Conservation (phyloP, 139 green algal species). For the Micractinium conductrix region DNA sequence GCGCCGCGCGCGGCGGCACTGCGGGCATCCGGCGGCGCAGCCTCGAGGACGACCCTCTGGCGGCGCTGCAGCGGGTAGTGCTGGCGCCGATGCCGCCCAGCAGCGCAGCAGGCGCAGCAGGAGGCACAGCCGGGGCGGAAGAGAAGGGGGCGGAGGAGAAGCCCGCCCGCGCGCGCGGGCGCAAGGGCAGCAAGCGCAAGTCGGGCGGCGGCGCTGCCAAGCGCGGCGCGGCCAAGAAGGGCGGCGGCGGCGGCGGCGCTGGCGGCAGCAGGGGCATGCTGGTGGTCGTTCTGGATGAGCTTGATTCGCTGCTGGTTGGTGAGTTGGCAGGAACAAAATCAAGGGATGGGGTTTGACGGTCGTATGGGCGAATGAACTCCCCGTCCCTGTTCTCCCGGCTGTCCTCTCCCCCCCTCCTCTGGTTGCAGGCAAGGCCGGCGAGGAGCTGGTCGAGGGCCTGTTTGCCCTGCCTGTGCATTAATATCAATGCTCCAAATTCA, state of each 20-base stretch:
- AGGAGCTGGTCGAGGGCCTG: slow-evolving; percentile 41
- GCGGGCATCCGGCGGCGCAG: not conserved
- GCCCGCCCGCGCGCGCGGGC: not conserved
- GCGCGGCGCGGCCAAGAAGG: no score
- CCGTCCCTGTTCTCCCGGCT: no score
- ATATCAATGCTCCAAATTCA: no score
- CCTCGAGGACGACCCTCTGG: not conserved
- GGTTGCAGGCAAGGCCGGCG: not conserved
- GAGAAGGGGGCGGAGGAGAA: not conserved
- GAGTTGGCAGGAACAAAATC: no score
- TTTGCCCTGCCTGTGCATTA: no score
- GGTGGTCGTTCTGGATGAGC: slow-evolving; percentile 67
- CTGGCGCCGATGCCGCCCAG: slow-evolving; percentile 3
- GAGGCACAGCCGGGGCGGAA: not conserved
- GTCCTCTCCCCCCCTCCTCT: not conserved
- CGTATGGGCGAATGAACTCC: no score
- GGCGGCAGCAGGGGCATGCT: slow-evolving; percentile 45
- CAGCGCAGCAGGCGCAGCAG: no score
- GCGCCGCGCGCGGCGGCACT: not conserved
- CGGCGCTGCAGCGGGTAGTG: slow-evolving; percentile 18
- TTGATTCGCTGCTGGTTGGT: slow-evolving; percentile 57
- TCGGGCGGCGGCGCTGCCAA: not conserved
- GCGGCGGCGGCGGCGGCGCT: not conserved
- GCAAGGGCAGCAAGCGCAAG: slow-evolving; percentile 8
- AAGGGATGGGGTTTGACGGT: no score